phyloP scores from a whole-genome alignment of 2,329 filamentous ascomycete genomes.

The Neonectria neomacrospora region DNA sequence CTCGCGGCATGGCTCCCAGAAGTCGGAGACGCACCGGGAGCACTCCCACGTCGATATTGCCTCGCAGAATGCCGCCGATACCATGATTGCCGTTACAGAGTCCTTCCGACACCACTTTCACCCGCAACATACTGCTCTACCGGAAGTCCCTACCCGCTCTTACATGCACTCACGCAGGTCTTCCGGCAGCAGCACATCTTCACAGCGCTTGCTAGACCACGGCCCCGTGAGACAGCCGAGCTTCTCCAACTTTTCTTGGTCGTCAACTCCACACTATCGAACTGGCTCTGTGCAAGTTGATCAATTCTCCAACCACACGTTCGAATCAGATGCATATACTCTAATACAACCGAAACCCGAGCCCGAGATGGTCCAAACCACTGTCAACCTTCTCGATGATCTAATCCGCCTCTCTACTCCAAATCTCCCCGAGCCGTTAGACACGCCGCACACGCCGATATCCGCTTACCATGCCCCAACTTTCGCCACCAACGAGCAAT shows the following conservation, averaged over 20 bases:
- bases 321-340: slow-evolving; percentile 32
- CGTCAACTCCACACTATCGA: slow-evolving; percentile 31
- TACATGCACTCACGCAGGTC: slow-evolving; percentile 39
- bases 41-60: slow-evolving; percentile 30
- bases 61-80: slow-evolving; percentile 37
- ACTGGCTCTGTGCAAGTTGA: slow-evolving; percentile 23
- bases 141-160: slow-evolving; percentile 35
- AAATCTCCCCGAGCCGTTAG: slow-evolving; percentile 39
- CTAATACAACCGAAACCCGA: slow-evolving; percentile 33
- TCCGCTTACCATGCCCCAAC: slow-evolving; percentile 25
- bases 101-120: slow-evolving; percentile 42
- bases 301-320: slow-evolving; percentile 1
- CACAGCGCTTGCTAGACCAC: slow-evolving; percentile 34
- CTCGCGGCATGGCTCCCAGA: slow-evolving; percentile 35
- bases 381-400: slow-evolving; percentile 28
- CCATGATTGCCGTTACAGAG: slow-evolving; percentile 44
- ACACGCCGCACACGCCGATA: slow-evolving; percentile 39
- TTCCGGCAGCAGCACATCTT: slow-evolving; percentile 37
- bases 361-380: slow-evolving; percentile 27
- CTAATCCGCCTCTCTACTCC: slow-evolving; percentile 43
- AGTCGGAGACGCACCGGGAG: slow-evolving; percentile 37
- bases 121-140: slow-evolving; percentile 27
- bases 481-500: slow-evolving; percentile 8
- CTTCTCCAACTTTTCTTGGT: slow-evolving; percentile 33
- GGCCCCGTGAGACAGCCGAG: slow-evolving; percentile 35